Base-by-base conservation (phyloP, 345 rosid genomes). In the Cardamine occulta region DNA sequence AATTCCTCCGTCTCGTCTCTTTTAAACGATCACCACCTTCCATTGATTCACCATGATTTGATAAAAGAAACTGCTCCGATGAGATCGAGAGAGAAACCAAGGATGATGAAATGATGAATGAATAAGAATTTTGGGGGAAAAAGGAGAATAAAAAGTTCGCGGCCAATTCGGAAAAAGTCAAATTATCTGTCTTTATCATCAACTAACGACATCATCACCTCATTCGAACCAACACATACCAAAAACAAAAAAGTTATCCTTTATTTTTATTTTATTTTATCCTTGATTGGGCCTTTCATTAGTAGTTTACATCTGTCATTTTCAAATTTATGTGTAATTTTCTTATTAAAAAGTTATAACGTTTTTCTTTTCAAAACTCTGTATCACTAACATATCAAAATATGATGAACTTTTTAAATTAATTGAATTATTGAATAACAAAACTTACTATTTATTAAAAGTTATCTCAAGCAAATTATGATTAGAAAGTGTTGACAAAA, bases 21-120 rank as follows among this genome's bases (percentile, higher is more conserved):
- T 40, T 70, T 67, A 82, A 4, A 34, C 37, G 60, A 74, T 52
- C 23, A 66, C 26, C 15, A 57, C 63, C 74, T 29, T 74, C 68
- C 75, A 56, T 67, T 34, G 37, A 52, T 80, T 34, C 70, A 59
- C 63, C 74, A 74, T 73, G 5, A 63, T 24, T 61, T 19, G 28
- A 10, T 51, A 4, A 13, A 44, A 15, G 8, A 14, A 42, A 42
- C 5, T 42, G 47, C 17, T 26, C 28, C 5, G 35, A 55, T 55
- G 65, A 37, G 29, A 37, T 37, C 31, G 66, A 61, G 3, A 7
- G 31, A 37, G 48, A n/a, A n/a, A 31, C 21, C 2, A 55, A 23
- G 0, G 26, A 49, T 18, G 40, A 57, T 32, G 63, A 58, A n/a
- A n/a, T 15, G 8, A 45, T n/a, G 2, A 45, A 45, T 45, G 48